Conservation (phyloP, 305 asterid species). For the Fraxinus xanthoxyloides region DNA sequence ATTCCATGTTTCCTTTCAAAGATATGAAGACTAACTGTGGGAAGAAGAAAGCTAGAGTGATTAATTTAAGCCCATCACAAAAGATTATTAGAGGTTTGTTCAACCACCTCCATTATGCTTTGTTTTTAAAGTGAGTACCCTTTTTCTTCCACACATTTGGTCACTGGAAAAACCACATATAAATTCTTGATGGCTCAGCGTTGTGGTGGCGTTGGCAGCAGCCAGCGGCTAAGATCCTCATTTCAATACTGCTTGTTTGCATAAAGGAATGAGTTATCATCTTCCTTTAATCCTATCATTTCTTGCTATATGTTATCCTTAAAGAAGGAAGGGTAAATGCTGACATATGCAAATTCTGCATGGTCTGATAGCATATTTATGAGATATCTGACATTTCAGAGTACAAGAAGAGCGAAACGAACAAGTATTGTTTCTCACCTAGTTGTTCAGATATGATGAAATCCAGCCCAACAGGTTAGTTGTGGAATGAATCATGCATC, state of each 20-base stretch:
- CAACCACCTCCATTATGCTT: conserved; percentile 13
- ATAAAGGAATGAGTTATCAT: conserved; percentile 1
- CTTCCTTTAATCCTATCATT: background rate
- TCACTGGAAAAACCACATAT: conserved; percentile 8
- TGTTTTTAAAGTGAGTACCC: background rate
- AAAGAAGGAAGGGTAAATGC: conserved; percentile 10
- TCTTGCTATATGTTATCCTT: background rate
- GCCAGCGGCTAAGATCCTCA: background rate
- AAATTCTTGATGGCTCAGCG: conserved; percentile 6
- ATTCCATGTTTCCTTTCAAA: conserved; percentile 26
- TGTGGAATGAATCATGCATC: background rate
- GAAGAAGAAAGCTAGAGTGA: conserved; percentile 34
- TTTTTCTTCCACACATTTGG: background rate
- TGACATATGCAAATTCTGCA: conserved; percentile 2
- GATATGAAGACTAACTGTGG: conserved; percentile 50
- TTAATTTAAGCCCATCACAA: conserved; percentile 72
- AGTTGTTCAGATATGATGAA: background rate
- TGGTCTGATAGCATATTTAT: conserved; percentile 16
- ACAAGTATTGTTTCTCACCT: conserved; percentile 56
- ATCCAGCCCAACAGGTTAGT: conserved; percentile 26
- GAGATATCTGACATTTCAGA: conserved; percentile 47
- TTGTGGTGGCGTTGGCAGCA: conserved; percentile 15
- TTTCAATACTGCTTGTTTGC: background rate
- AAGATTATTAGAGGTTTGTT: conserved; percentile 70
- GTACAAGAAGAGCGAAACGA: conserved; percentile 61